A percentile compares a stretch with the other conserved stretches of the same genome.
phyloP scores from a whole-genome alignment of 768 basidiomycete genomes.

The Lepiota brunneoincarnata region DNA sequence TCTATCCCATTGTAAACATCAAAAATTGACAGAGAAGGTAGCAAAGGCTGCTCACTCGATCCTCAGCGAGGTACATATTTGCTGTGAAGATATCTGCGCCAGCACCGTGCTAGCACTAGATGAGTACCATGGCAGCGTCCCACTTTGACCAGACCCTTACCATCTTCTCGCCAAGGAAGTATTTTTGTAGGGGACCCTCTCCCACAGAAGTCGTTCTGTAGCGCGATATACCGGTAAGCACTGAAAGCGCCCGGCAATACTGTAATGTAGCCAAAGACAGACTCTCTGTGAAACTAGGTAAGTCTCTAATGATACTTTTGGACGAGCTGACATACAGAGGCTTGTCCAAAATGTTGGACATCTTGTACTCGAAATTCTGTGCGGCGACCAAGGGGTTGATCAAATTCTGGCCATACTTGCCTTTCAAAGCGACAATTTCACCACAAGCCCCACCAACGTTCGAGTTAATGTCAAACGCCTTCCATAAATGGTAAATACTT shows the following conservation, averaged over 20 bases:
- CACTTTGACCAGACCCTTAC: slow-evolving; percentile 29
- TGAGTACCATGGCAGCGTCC: background rate
- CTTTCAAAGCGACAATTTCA: slow-evolving; percentile 93
- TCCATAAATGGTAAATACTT: slow-evolving; percentile 91
- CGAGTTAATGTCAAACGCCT: slow-evolving; percentile 90
- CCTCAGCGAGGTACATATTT: slow-evolving; percentile 95
- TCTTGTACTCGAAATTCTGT: slow-evolving; percentile 95
- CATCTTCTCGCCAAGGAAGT: slow-evolving; percentile 97
- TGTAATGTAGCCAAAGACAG: slow-evolving; percentile 91
- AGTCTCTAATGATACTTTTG: background rate
- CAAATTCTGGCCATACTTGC: slow-evolving; percentile 74
- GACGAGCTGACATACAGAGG: slow-evolving; percentile 49
- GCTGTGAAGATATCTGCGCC: slow-evolving; percentile 92
- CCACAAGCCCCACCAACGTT: slow-evolving; percentile 93
- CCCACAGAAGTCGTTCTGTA: slow-evolving; percentile 84
- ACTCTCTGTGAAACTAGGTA: slow-evolving; percentile 45
- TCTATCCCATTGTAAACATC: slow-evolving; percentile 38
- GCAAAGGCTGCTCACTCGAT: slow-evolving; percentile 48
- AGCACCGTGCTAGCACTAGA: slow-evolving; percentile 58
- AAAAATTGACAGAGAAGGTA: background rate
- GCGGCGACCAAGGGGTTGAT: slow-evolving; percentile 73
- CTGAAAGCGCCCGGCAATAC: slow-evolving; percentile 93
- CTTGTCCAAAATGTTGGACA: slow-evolving; percentile 91
- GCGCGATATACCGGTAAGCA: slow-evolving; percentile 86
- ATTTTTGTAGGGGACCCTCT: slow-evolving; percentile 89